Percentiles rank a stretch among this genome's conserved stretches.
Conservation (phyloP, 2,329 filamentous ascomycete species). For the Ascochyta pisi region DNA sequence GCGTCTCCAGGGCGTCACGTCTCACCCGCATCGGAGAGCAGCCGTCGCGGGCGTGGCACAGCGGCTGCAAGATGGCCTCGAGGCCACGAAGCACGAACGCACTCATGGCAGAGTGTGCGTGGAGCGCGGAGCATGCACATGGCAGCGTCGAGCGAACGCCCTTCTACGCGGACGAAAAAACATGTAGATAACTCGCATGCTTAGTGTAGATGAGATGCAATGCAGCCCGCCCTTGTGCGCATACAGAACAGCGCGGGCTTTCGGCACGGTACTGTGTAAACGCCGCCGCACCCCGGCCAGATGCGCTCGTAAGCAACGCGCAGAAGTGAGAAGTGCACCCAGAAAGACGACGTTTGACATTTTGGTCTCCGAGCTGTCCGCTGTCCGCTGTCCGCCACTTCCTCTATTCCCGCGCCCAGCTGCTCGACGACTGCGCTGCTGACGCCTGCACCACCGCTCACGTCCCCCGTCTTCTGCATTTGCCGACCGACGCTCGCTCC, state of each 20-base stretch:
- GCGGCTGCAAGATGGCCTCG: slow-evolving; percentile 4
- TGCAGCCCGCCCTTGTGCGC: neutral
- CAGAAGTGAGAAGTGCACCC: slow-evolving; percentile 5
- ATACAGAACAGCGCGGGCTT: neutral
- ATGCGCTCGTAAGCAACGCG: slow-evolving; percentile 20
- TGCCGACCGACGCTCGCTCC: slow-evolving; percentile 11
- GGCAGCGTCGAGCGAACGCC: neutral
- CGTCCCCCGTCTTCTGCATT: neutral
- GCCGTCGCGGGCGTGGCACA: slow-evolving; percentile 10
- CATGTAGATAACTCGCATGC: too few relatives aligned
- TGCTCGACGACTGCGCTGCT: slow-evolving; percentile 7
- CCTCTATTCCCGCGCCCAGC: slow-evolving; percentile 14
- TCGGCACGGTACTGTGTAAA: slow-evolving; percentile 18
- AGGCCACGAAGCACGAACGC: slow-evolving; percentile 17
- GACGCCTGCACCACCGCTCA: neutral
- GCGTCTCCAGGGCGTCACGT: slow-evolving; percentile 5
- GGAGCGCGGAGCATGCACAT: neutral
- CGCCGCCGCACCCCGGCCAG: slow-evolving; percentile 16
- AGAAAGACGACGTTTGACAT: slow-evolving; percentile 6
- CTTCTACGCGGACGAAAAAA: slow-evolving; percentile 10
- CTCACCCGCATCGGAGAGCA: neutral
- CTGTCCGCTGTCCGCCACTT: slow-evolving; percentile 7
- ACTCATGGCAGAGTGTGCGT: too few relatives aligned
- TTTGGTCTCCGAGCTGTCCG: slow-evolving; percentile 15
- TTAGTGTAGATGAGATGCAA: neutral